Evolutionary conservation across 345 rosid genomes (phyloP), one percentile per base, ranked within the genome.

Genomic region (Raphanus raphanistrum): DNA sequence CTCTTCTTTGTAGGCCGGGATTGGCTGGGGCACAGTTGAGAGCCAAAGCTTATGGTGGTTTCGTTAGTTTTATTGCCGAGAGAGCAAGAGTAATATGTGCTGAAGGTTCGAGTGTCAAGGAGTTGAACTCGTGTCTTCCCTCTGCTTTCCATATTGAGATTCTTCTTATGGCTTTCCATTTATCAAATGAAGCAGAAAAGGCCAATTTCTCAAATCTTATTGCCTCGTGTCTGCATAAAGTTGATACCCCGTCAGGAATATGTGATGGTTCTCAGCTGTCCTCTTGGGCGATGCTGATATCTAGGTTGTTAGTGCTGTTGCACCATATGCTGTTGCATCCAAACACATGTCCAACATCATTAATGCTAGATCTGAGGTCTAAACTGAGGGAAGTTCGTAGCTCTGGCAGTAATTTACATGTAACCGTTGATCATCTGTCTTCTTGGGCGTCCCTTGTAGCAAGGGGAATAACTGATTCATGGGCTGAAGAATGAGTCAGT

Each of bases 141-240:
- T 90, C 98, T 57, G 84, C 84, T 33, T 90, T 91, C 80, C 96
- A 95, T 82, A 75, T 92, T 81, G 96, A 95, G 89, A 89, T 95
- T 84, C 94, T 95, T 76, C 85, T 92, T 38, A 84, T 90, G 88
- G 91, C 97, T 70, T 95, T 92, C 83, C 97, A 95, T 84, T 83
- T 95, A 80, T 95, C 99, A 36, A 80, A 88, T 58, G 82, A 84
- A 58, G 88, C 62, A 79, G 98, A 95, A 79, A 95, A 87, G 89
- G 84, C 78, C 63, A 71, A 72, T 16, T 81, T 88, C 77, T 90
- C 93, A 61, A 85, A 81, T 77, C 76, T 88, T 16, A 66, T 91
- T 50, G 79, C 86, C 72, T 84, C 88, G 36, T 78, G 92, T 48
- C 81, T 95, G 27, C 79, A 29, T 70, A 84, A 83, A 28, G 66